Evolutionary conservation across 108 stramenopile genomes (phyloP).

Genomic region (Fragilaria radians): DNA sequence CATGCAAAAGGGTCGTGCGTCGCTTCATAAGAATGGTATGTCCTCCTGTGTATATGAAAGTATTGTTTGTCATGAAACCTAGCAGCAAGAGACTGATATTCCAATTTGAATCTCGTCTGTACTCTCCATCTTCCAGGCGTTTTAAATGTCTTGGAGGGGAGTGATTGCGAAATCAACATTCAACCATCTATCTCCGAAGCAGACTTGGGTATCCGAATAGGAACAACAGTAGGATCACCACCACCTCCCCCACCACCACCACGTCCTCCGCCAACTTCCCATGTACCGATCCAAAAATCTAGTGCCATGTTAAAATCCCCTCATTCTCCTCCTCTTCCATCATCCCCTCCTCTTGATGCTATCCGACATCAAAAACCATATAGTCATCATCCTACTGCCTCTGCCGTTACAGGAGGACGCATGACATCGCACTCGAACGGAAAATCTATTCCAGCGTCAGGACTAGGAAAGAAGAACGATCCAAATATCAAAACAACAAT

Average conservation of each 20-base stretch:
- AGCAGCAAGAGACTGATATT: neutral
- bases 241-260: too few relatives aligned
- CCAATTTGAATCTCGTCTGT: neutral
- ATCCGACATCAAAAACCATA: too few relatives aligned
- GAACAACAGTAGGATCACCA: too few relatives aligned
- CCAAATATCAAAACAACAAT: too few relatives aligned
- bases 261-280: too few relatives aligned
- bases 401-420: neutral
- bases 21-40: conserved; percentile 85
- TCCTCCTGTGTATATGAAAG: neutral
- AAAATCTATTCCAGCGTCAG: neutral
- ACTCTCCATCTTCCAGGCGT: conserved; percentile 32
- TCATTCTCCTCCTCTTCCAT: neutral
- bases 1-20: conserved; percentile 63
- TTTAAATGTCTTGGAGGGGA: conserved; percentile 74
- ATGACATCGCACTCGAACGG: neutral
- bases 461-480: too few relatives aligned
- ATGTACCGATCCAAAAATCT: too few relatives aligned
- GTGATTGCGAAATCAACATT: conserved; percentile 77
- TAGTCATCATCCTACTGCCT: too few relatives aligned
- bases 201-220: too few relatives aligned
- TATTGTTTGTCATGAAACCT: neutral
- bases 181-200: conserved; percentile 54
- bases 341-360: too few relatives aligned
- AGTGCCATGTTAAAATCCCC: neutral